A percentile compares a stretch with the other conserved stretches of the same genome.
Evolutionary conservation across 208 protist species (phyloP).

Genomic region (Acanthamoeba healyi): DNA sequence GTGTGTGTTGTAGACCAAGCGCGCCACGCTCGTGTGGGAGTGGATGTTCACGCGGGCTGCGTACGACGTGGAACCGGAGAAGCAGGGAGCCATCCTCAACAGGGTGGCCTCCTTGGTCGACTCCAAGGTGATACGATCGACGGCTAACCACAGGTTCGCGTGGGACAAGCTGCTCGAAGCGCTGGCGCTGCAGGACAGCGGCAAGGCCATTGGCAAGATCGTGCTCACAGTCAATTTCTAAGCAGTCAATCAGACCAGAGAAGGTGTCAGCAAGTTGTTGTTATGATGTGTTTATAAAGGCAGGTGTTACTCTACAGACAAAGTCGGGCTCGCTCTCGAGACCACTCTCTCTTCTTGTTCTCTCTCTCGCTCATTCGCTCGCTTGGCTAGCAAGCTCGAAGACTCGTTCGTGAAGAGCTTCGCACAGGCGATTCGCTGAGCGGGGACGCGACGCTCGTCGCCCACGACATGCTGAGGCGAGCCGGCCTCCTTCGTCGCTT

Average conservation of each 20-base stretch:
- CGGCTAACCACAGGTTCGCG: neutral
- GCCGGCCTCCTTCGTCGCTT: neutral
- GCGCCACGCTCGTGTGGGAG: conserved; percentile 50
- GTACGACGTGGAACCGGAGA: conserved; percentile 60
- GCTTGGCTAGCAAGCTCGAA: neutral
- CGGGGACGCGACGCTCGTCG: neutral
- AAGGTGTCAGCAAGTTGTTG: too few species aligned
- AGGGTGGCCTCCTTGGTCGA: neutral
- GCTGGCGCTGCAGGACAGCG: conserved; percentile 44
- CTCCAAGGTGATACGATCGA: neutral
- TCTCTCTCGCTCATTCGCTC: neutral
- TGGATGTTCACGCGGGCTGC: neutral
- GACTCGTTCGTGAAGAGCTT: neutral
- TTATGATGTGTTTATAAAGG: too few species aligned
- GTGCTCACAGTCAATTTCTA: conserved; percentile 55
- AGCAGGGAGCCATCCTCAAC: conserved; percentile 70
- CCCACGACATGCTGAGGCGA: neutral
- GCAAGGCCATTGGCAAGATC: conserved; percentile 72
- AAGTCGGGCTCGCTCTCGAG: neutral
- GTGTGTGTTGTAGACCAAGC: conserved; percentile 22
- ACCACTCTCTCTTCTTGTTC: too few species aligned
- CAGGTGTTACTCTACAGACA: neutral
- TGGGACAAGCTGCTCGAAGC: conserved; percentile 40
- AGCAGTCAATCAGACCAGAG: neutral
- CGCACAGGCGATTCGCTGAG: neutral